Base-by-base conservation (phyloP, 148 eudicot genomes). In the Arbutus unedo region DNA sequence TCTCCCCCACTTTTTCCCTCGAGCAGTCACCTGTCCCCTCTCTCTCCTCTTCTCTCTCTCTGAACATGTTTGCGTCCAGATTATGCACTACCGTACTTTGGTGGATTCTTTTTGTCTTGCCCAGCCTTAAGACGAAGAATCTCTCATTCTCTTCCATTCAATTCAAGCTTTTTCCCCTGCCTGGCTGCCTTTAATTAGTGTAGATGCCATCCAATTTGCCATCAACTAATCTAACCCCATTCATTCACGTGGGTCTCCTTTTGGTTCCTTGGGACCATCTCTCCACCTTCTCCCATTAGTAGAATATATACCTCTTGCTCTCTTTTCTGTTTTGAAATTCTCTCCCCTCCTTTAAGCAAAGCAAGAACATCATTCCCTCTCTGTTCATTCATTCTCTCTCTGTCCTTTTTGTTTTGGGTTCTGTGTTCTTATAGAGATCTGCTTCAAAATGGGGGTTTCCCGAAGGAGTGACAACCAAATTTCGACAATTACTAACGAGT, bases 361-460 rank as follows among this genome's bases (percentile, higher is more conserved):
- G 78, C 41, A 50, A 75, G 16, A 49, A 19, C 43, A n/a, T n/a
- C 47, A 14, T 11, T 50, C 41, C 14, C 19, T 21, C 44, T 2
- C 16, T 3, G 1, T 4, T 31, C n/a, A n/a, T 31, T 57, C 41
- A 21, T 6, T 48, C 44, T 79, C 74, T 64, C 10, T 25, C 82
- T 60, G 2, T n/a, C 54, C 13, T 79, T 21, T 49, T 19, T 38
- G 31, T 47, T 4, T 60, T n/a, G 72, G 70, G 41, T 60, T 59
- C 18, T 11, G 41, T 60, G 72, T 45, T 44, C 43, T 13, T 15
- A n/a, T 47, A 19, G 25, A 60, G 54, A 79, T 60, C 54, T 10
- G 44, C n/a, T 62, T 79, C 55, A 62, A 1, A 79, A 79, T 79
- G 96, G 93, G 14, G 84, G 89, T 83, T 50, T 84, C 91, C 78